Evolutionary conservation across 768 basidiomycete genomes (phyloP).

Genomic region (Omphalotus guepiniiformis): DNA sequence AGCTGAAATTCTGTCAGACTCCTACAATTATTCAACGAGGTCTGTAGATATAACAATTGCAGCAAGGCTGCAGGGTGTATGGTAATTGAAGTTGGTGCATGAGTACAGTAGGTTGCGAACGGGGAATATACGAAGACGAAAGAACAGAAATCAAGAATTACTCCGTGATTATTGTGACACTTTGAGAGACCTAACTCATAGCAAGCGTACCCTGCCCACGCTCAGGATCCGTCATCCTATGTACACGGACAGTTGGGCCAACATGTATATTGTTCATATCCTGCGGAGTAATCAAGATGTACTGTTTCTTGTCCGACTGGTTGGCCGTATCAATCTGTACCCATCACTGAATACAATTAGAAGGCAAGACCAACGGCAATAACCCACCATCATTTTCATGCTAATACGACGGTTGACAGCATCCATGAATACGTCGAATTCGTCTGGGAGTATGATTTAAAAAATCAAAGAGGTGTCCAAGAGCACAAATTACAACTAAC

Average conservation of each 20-base stretch:
- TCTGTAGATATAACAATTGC: too few relatives aligned
- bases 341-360: conserved; percentile 5
- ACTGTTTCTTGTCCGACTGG: conserved; percentile 83
- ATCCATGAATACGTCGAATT: conserved; percentile 99
- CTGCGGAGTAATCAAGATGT: conserved; percentile 94
- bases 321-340: conserved; percentile 84
- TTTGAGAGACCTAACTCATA: conserved; percentile 22
- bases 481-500: conserved; percentile 32
- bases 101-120: too few relatives aligned
- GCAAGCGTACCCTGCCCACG: conserved; percentile 52
- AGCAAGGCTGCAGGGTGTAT: too few relatives aligned
- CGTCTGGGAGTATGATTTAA: conserved; percentile 48
- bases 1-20: background rate
- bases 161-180: too few relatives aligned
- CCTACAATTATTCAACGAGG: background rate
- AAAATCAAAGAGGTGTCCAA: background rate
- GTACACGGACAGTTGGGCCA: conserved; percentile 67
- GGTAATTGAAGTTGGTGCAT: too few relatives aligned
- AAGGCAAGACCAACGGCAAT: background rate
- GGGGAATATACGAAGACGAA: too few relatives aligned
- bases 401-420: conserved; percentile 87
- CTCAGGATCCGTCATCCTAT: conserved; percentile 76
- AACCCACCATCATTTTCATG: conserved; percentile 91
- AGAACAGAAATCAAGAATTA: too few relatives aligned
- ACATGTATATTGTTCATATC: conserved; percentile 75